Evolutionary conservation across 2,329 filamentous ascomycete species (phyloP).

Genomic region (Trichoderma sp.): DNA sequence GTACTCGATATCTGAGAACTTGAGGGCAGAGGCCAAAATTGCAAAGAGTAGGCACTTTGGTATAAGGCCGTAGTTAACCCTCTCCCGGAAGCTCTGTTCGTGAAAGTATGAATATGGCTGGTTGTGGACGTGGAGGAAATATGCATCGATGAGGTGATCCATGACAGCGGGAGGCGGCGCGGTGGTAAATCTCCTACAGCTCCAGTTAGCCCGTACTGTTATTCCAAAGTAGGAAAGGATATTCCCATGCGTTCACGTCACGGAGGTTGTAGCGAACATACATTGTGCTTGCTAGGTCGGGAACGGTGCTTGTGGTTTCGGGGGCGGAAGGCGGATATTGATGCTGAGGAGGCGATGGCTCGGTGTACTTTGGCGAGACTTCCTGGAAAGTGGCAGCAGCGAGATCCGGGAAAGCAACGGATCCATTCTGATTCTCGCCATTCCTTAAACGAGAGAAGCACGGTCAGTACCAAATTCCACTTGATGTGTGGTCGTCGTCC

Average conservation of each 20-base stretch:
- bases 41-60: conserved; percentile 19
- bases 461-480: not conserved
- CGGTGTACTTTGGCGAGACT: conserved; percentile 15
- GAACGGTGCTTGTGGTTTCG: conserved; percentile 8
- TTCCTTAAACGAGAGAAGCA: not conserved
- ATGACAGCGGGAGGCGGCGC: conserved; percentile 21
- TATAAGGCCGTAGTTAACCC: conserved; percentile 14
- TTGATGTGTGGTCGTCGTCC: not conserved
- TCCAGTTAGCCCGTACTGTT: not conserved
- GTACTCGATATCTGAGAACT: conserved; percentile 19
- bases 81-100: conserved; percentile 24
- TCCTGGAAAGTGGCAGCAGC: conserved; percentile 17
- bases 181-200: conserved; percentile 16
- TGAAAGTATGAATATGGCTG: conserved; percentile 24
- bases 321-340: conserved; percentile 5
- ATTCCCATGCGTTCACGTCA: not conserved
- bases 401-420: conserved; percentile 12
- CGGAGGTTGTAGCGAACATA: not conserved
- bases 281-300: conserved; percentile 13
- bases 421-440: conserved; percentile 10
- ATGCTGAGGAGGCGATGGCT: conserved; percentile 20
- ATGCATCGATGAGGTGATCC: conserved; percentile 23
- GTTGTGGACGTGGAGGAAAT: conserved; percentile 21
- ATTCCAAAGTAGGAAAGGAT: not conserved
- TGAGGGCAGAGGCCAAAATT: conserved; percentile 22